A percentile compares a stretch with the other conserved stretches of the same genome.
phyloP scores from a whole-genome alignment of 2,329 filamentous ascomycete species.

The Magnaporthales sp. region DNA sequence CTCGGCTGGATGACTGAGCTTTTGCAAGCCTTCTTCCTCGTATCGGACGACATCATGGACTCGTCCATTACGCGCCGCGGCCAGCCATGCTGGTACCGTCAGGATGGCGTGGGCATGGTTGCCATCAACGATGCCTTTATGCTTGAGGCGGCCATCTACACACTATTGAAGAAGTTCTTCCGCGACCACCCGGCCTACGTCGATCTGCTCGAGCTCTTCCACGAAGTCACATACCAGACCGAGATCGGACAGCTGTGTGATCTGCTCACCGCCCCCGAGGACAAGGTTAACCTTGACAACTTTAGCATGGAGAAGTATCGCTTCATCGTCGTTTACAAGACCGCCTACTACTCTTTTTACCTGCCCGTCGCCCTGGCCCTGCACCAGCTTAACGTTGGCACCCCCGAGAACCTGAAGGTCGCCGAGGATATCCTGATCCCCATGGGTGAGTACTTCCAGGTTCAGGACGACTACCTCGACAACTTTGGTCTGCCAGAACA shows the following conservation, averaged over 20 bases:
- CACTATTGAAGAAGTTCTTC: constrained; percentile 91
- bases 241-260: constrained; percentile 94
- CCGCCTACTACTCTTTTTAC: constrained; percentile 98
- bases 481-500: constrained; percentile 88
- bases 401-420: constrained; percentile 79
- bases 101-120: constrained; percentile 82
- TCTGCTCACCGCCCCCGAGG: constrained; percentile 90
- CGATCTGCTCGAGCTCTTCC: constrained; percentile 91
- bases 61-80: constrained; percentile 88
- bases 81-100: constrained; percentile 92
- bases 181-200: constrained; percentile 78
- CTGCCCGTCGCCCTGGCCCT: constrained; percentile 89
- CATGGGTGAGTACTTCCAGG: constrained; percentile 97
- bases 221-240: constrained; percentile 88
- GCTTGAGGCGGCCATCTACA: constrained; percentile 85
- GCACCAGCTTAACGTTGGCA: constrained; percentile 76
- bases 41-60: constrained; percentile 99
- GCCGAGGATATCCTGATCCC: constrained; percentile 90
- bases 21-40: constrained; percentile 96
- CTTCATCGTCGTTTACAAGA: constrained; percentile 99
- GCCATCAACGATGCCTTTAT: constrained; percentile 98
- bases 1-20: constrained; percentile 98
- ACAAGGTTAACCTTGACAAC: constrained; percentile 85
- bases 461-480: constrained; percentile 98
- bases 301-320: constrained; percentile 92